These are phyloP conservation scores for Saccharomyces hybrid DNA, from an alignment of 1,139 yeast genomes.

Conservation along the genomic window DNA sequence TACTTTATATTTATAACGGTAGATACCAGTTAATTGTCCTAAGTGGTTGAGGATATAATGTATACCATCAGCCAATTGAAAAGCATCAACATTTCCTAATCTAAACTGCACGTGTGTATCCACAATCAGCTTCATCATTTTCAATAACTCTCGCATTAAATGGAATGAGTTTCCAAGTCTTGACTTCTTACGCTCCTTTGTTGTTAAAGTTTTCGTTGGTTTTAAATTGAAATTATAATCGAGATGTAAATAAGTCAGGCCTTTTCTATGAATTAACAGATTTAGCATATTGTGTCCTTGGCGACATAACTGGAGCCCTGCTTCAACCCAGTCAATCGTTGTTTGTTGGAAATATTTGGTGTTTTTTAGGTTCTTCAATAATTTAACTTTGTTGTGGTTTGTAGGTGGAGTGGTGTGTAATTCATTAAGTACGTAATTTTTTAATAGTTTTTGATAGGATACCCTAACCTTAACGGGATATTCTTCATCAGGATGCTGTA, in stretches of 20 bases:
- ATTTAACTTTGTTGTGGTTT: slow-evolving; percentile 43
- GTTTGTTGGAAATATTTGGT: slow-evolving; percentile 92
- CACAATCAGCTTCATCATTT: slow-evolving; percentile 74
- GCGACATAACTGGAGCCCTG: slow-evolving; percentile 84
- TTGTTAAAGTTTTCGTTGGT: slow-evolving; percentile 92
- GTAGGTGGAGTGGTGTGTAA: slow-evolving; percentile 42
- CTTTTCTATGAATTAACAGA: slow-evolving; percentile 80
- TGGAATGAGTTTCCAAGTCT: slow-evolving; percentile 97
- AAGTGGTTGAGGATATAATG: slow-evolving; percentile 84
- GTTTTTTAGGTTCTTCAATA: slow-evolving; percentile 60
- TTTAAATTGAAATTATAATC: slow-evolving; percentile 94
- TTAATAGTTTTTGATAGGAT: slow-evolving; percentile 81
- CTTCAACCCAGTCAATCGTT: slow-evolving; percentile 95
- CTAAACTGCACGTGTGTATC: slow-evolving; percentile 92
- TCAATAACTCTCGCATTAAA: slow-evolving; percentile 77
- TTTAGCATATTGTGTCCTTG: slow-evolving; percentile 96
- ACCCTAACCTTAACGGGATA: slow-evolving; percentile 71
- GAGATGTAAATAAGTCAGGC: slow-evolving; percentile 83
- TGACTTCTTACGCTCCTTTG: slow-evolving; percentile 92
- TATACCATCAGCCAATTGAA: slow-evolving; percentile 89
- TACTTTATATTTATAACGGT: slow-evolving; percentile 91
- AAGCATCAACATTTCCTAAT: slow-evolving; percentile 85
- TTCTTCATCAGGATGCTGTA: slow-evolving; percentile 53
- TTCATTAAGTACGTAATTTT: slow-evolving; percentile 65
- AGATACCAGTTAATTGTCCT: slow-evolving; percentile 94